These are phyloP conservation scores for Suillus plorans DNA, from an alignment of 768 basidiomycete genomes.

Conservation along the genomic window DNA sequence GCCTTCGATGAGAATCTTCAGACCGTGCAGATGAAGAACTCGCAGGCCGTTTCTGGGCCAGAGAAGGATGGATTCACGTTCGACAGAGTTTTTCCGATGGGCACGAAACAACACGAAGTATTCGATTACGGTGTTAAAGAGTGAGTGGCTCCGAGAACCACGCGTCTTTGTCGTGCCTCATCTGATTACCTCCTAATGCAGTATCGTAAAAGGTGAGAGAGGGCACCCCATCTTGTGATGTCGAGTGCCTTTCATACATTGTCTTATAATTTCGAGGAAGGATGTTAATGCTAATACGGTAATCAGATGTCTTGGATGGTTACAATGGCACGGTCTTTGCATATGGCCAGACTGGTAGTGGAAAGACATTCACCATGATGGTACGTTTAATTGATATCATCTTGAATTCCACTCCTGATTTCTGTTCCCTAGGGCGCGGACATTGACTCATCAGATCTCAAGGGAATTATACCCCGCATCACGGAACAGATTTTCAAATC, in stretches of 20 bases:
- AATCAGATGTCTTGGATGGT: conserved; percentile 91
- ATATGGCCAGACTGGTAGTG: conserved; percentile 96
- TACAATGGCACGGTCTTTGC: conserved; percentile 99
- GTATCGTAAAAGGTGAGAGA: conserved; percentile 82
- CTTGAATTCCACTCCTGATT: conserved; percentile 11
- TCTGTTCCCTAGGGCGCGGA: conserved; percentile 75
- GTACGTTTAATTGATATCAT: conserved; percentile 38
- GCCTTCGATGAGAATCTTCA: conserved; percentile 84
- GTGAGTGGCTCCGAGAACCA: conserved; percentile 46
- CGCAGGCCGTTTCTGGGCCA: conserved; percentile 70
- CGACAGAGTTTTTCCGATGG: conserved; percentile 94
- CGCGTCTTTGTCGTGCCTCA: conserved; percentile 16
- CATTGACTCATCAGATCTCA: conserved; percentile 90
- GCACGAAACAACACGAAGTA: conserved; percentile 87
- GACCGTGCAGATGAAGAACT: conserved; percentile 77
- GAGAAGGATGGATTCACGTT: conserved; percentile 98
- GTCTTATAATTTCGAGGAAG: not conserved
- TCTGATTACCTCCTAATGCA: conserved; percentile 28
- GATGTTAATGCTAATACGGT: conserved; percentile 15
- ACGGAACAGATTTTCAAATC: conserved; percentile 99
- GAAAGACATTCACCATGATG: conserved; percentile 99
- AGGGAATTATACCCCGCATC: conserved; percentile 96
- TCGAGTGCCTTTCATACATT: conserved; percentile 2
- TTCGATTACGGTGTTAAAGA: conserved; percentile 99
- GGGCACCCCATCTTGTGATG: not conserved